Evolutionary conservation across 169 alveolate genomes (phyloP).

Genomic region (Ichthyophthirius multifiliis): DNA sequence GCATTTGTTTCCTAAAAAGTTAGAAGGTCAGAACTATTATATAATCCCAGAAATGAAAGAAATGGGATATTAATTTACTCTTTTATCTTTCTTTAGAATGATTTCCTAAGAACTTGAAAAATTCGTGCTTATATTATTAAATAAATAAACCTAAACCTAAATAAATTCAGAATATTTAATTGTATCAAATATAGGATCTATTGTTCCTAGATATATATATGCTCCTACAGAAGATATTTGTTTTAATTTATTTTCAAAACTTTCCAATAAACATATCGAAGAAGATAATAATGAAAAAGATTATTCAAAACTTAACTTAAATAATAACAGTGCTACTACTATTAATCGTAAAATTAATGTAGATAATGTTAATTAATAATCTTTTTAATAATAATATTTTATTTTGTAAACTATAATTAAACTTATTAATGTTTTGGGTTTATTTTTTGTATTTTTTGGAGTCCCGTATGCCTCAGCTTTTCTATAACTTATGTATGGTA

Average conservation of each 20-base stretch:
- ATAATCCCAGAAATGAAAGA: conserved; percentile 18
- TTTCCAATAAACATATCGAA: background rate
- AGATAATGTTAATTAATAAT: no score
- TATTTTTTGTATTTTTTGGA: conserved; percentile 10
- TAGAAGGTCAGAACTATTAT: background rate
- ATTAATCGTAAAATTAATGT: no score
- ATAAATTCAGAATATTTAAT: conserved; percentile 15
- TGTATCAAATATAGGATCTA: conserved; percentile 22
- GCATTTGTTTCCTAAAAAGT: background rate
- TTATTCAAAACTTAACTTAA: background rate
- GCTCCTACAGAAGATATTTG: conserved; percentile 14
- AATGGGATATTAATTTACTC: conserved; percentile 25
- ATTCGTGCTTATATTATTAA: conserved; percentile 5
- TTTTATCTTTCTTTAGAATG: conserved; percentile 13
- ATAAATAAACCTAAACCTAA: background rate
- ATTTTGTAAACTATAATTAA: no score
- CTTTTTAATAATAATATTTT: no score
- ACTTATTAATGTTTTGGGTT: conserved; percentile 13
- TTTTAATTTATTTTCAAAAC: conserved; percentile 20
- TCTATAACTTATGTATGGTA: conserved; percentile 16
- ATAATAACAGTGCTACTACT: background rate
- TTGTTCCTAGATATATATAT: conserved; percentile 20
- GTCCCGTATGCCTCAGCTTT: conserved; percentile 16
- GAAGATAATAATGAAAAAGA: background rate
- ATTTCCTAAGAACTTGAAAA: conserved; percentile 20